These are phyloP conservation scores for Gynochthodes officinalis DNA, from an alignment of 257 asterid species.

Conservation along the genomic window DNA sequence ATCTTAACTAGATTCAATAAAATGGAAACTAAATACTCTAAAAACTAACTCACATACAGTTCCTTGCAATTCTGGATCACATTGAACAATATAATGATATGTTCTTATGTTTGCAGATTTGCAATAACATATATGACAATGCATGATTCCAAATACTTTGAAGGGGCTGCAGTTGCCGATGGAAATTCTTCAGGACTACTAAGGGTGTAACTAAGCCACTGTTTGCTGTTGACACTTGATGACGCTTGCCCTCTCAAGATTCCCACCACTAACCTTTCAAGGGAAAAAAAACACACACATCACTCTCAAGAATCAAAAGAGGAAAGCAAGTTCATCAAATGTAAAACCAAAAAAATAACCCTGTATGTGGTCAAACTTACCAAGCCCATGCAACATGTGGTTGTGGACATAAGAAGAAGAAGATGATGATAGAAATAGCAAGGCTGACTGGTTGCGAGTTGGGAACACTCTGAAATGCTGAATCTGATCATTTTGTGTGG, in stretches of 20 bases:
- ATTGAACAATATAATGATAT: neutral
- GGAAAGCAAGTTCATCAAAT: neutral
- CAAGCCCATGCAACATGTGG: neutral
- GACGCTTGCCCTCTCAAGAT: conserved; percentile 6
- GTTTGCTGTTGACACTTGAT: neutral
- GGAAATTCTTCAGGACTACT: neutral
- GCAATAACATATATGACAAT: conserved; percentile 1
- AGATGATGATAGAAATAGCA: neutral
- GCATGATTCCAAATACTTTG: neutral
- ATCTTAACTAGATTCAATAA: no score
- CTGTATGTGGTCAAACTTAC: neutral
- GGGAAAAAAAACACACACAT: neutral
- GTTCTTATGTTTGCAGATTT: conserved; percentile 16
- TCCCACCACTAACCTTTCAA: no score
- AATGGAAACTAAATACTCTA: no score
- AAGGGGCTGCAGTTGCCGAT: neutral
- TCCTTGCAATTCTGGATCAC: no score
- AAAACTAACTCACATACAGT: no score
- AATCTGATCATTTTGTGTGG: neutral
- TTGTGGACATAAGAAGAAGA: neutral
- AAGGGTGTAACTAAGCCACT: neutral
- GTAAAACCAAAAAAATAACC: neutral
- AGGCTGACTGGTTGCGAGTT: neutral
- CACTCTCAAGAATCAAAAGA: neutral
- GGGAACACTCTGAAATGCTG: neutral